Conservation (phyloP, 2,329 filamentous ascomycete genomes). For the Sporothrix dimorphospora region DNA sequence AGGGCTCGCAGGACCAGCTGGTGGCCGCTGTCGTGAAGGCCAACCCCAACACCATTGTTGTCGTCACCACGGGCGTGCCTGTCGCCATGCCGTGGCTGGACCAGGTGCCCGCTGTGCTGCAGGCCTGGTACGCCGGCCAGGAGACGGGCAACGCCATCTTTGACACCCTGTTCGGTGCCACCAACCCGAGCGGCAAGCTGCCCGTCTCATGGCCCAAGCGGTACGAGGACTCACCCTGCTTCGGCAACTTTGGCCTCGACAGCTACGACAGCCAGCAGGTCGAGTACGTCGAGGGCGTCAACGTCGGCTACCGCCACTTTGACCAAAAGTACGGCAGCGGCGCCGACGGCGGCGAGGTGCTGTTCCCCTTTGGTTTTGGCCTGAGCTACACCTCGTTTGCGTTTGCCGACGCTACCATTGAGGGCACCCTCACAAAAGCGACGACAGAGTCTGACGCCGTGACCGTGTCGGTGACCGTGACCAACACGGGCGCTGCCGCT, state of each 20-base stretch:
- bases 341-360: conserved; percentile 37
- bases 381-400: conserved; percentile 38
- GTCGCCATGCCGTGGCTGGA: conserved; percentile 71
- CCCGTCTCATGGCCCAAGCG: conserved; percentile 65
- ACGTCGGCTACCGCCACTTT: conserved; percentile 73
- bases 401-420: conserved; percentile 45
- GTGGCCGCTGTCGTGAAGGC: conserved; percentile 66
- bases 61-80: conserved; percentile 78
- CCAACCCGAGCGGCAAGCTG: conserved; percentile 71
- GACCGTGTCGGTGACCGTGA: conserved; percentile 54
- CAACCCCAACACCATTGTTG: conserved; percentile 71
- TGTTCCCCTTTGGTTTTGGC: conserved; percentile 39
- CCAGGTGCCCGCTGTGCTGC: conserved; percentile 62
- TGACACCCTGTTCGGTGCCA: conserved; percentile 73
- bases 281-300: conserved; percentile 70
- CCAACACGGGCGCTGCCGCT: conserved; percentile 60
- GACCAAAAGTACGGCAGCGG: conserved; percentile 50
- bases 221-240: conserved; percentile 68
- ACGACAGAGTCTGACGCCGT: conserved; percentile 31
- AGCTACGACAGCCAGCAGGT: conserved; percentile 66
- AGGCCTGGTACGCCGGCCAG: conserved; percentile 86
- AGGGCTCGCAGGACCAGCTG: conserved; percentile 64
- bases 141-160: conserved; percentile 81
- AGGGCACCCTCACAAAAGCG: background rate
- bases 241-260: conserved; percentile 60